These are phyloP conservation scores for Umbelopsis sp. DNA, from an alignment of 371 early-diverging fungal genomes.

Conservation along the genomic window DNA sequence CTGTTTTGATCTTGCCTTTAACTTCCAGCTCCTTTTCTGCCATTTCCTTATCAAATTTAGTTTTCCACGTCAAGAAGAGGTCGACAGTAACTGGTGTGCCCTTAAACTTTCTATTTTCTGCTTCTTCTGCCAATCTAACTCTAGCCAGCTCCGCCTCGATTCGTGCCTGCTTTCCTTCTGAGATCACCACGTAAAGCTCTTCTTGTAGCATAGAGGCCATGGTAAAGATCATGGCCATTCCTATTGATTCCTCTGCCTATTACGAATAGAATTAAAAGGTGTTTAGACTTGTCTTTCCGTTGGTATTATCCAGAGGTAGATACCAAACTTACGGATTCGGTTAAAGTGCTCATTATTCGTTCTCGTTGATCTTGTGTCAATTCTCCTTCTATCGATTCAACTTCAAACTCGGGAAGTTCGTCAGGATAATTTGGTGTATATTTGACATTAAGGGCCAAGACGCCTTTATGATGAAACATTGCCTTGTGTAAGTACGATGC, in stretches of 20 bases:
- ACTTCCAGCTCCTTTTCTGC: conserved; percentile 58
- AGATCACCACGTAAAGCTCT: conserved; percentile 62
- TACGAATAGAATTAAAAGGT: background rate
- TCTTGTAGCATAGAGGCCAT: conserved; percentile 84
- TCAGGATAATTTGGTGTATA: conserved; percentile 92
- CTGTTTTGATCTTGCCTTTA: conserved; percentile 50
- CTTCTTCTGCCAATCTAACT: conserved; percentile 74
- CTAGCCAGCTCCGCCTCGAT: conserved; percentile 63
- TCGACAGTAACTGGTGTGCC: conserved; percentile 88
- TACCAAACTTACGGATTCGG: conserved; percentile 46
- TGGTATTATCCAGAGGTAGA: too few species aligned
- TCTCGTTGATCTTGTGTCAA: conserved; percentile 48
- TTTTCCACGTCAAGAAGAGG: conserved; percentile 82
- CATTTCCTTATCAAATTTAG: conserved; percentile 76
- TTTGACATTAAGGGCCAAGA: conserved; percentile 65
- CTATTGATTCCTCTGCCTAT: conserved; percentile 77
- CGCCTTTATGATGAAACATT: conserved; percentile 32
- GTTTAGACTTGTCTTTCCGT: too few species aligned
- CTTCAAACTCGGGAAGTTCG: conserved; percentile 69
- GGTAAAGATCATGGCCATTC: conserved; percentile 93
- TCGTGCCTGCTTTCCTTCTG: conserved; percentile 53
- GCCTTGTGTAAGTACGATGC: background rate
- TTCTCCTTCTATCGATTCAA: conserved; percentile 60
- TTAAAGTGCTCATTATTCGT: conserved; percentile 48
- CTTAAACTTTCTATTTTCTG: conserved; percentile 75